Base-by-base conservation (phyloP, 75 land plant genomes). In the Ceratopteris richardii region DNA sequence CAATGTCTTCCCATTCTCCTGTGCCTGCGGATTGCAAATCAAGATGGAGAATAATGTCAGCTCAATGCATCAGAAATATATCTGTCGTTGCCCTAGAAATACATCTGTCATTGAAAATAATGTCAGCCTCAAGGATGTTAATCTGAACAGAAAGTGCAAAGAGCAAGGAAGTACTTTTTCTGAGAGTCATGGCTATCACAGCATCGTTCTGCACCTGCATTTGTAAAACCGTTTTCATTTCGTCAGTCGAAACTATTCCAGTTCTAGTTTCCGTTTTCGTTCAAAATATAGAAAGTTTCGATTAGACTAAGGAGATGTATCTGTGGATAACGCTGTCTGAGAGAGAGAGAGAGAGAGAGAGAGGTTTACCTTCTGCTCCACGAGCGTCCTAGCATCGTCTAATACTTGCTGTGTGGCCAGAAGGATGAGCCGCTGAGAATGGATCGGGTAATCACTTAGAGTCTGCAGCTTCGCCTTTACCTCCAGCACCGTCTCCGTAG, bases 381-480 rank as follows among this genome's bases (percentile, higher is more conserved):
- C 98, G 51, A 93, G 66, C 14, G 96, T 85, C 47, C 81, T 86
- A 54, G 75, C 69, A 69, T 93, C 98, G 24, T 93, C 96, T 51
- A 93, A 62, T 37, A 81, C 53, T 51, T 79, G 77, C 53, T 76
- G 68, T 18, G 73, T 68, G 22, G 78, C 58, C 16, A 77, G 62
- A 25, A 93, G 66, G 51, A 86, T 77, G 53, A 93, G 68, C n/a
- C 85, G 79, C 63, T 90, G 98, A 46, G 81, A 57, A 16, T 61
- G 56, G 31, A 72, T 74, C 24, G 83, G 77, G 21, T 80, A 75
- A 56, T 86, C 96, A 71, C 85, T 79, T 18, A 93, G 76, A n/a
- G 85, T 31, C 37, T 83, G 75, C 65, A 93, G 66, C 62, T 93
- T 93, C 56, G 87, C 76, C 81, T 93, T 93, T 29, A 89, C 79